These are phyloP conservation scores for Carpinus fangiana DNA, from an alignment of 306 rosid genomes.

Conservation along the genomic window DNA sequence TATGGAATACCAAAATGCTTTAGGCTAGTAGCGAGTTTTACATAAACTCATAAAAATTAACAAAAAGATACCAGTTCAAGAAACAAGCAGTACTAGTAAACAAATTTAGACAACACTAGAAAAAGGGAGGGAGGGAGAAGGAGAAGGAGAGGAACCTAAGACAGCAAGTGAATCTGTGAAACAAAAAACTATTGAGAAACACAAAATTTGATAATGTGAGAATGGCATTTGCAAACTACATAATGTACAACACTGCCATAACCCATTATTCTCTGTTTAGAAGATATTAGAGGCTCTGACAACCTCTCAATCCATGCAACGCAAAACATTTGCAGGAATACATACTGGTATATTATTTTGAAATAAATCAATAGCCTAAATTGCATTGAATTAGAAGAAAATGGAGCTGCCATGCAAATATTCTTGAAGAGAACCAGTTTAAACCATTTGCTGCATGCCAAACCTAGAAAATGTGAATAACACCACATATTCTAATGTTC, in stretches of 20 bases:
- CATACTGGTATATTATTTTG: neutral
- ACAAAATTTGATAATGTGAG: neutral
- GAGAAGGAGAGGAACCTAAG: too few relatives aligned
- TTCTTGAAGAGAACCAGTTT: constrained; percentile 1
- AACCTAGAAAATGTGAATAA: neutral
- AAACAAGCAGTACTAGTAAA: neutral
- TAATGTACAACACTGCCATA: neutral
- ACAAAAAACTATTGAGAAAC: neutral
- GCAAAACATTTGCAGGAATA: neutral
- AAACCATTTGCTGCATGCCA: constrained; percentile 9
- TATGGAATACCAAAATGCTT: constrained; percentile 20
- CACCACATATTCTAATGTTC: neutral
- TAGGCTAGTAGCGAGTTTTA: neutral
- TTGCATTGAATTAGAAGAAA: neutral
- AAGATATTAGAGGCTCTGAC: neutral
- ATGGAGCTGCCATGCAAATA: neutral
- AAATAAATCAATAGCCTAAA: neutral
- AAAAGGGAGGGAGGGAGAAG: neutral
- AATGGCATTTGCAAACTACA: neutral
- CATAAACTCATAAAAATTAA: neutral
- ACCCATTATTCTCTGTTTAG: neutral
- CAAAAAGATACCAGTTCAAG: neutral
- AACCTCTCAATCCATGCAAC: neutral
- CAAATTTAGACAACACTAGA: neutral
- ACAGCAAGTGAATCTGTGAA: neutral